Base-by-base conservation (phyloP, 2,329 filamentous ascomycete species). In the Ophiostoma ips region DNA sequence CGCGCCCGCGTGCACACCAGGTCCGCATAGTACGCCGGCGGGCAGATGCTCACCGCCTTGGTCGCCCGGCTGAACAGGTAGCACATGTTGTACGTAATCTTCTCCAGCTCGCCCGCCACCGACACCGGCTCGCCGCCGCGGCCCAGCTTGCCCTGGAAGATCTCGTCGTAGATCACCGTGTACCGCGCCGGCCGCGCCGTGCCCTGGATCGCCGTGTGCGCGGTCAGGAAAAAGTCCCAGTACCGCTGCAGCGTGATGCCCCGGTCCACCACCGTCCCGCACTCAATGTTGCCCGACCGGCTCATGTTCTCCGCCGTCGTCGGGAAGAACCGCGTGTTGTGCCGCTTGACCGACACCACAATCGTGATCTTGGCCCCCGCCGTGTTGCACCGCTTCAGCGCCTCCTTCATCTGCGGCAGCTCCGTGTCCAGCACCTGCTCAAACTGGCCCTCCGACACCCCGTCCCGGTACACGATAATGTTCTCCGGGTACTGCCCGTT, bases 11-110 rank as follows among this genome's bases (percentile, higher is more conserved):
- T 84, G 61, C 86, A 92, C 2, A 90, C 76, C 28, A 94, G 71
- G 62, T 95, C 88, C 0, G 89, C 88, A 60, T 94, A 95, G 68
- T 95, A 94, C 0, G 87, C 88, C 0, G 88, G 86, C 0, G 89
- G 87, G 58, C 84, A 92, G 57, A 94, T 79, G 59, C 83, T 87
- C 45, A 95, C 87, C 0, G 87, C 83, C 63, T 87, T 89, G n/a
- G 87, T 92, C 0, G 88, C 87, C 3, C 89, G 79, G 10, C 85
- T 86, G 59, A 84, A 95, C 0, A 87, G 68, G 62, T 94, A 90
- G 64, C 86, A 92, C 60, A 94, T 71, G 48, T 84, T 79, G 60
- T 88, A 83, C 0, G 86, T 94, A 51, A 85, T 68, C 55, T 74
- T 73, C 61, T 92, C 81, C 0, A 94, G 71, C 50, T 77, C 70